Percentiles rank a stretch among this genome's conserved stretches.
Conservation (phyloP, 2,329 filamentous ascomycete genomes). For the Colletotrichum endophyticum region DNA sequence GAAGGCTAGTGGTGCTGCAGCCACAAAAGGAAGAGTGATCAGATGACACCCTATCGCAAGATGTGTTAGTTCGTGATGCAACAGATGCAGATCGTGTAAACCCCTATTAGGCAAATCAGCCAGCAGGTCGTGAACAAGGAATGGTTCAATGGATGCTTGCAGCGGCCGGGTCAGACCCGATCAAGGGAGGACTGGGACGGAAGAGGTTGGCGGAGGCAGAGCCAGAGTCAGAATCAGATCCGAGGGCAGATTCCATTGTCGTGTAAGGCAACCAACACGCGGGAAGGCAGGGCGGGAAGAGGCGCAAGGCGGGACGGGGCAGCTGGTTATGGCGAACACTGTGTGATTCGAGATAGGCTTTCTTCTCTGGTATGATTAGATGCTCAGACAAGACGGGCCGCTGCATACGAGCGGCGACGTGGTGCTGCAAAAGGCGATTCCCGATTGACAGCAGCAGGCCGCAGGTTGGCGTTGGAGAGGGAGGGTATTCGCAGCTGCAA, state of each 20-base stretch:
- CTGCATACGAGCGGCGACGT: background rate
- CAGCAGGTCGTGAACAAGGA: background rate
- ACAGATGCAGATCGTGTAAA: slow-evolving; percentile 2
- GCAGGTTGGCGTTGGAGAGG: background rate
- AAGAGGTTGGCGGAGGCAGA: background rate
- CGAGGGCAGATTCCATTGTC: background rate
- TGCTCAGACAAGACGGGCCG: background rate
- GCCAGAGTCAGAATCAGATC: background rate
- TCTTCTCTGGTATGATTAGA: background rate
- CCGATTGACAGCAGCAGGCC: background rate
- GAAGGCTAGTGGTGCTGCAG: background rate
- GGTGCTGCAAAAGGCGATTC: background rate
- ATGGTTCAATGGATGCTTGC: background rate
- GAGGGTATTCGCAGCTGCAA: background rate
- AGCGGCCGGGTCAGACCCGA: background rate
- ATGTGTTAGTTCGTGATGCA: background rate
- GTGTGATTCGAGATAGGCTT: background rate
- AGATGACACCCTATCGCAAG: background rate
- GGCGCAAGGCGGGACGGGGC: background rate
- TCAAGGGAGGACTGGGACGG: background rate
- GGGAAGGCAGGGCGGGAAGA: background rate
- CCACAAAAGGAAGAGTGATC: slow-evolving; percentile 11
- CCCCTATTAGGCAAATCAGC: background rate
- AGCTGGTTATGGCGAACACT: background rate
- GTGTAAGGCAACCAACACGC: background rate